phyloP scores from a whole-genome alignment of 1,284 basidiomycete species.

The Leccinum subfulvum region DNA sequence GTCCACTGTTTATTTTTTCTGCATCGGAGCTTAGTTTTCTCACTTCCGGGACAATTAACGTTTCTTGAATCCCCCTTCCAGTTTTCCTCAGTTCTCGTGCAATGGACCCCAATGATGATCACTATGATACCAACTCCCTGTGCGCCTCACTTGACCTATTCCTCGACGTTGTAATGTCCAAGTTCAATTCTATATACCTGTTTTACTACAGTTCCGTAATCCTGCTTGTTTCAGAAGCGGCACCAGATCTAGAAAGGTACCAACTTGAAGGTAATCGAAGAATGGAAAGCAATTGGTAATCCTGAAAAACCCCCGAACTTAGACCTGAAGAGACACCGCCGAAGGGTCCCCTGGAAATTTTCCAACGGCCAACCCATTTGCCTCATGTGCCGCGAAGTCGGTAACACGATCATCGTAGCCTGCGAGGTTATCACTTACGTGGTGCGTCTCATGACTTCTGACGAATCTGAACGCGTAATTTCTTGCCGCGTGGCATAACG shows the following conservation, averaged over 20 bases:
- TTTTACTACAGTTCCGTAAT: conserved; percentile 4
- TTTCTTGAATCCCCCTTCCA: conserved; percentile 7
- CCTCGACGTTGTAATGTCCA: conserved; percentile 24
- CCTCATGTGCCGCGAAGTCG: conserved; percentile 18
- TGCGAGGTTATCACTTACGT: conserved; percentile 31
- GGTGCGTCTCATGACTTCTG: conserved; percentile 17
- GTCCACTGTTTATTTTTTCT: conserved; percentile 4
- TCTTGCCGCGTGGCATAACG: conserved; percentile 8
- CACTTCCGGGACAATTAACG: conserved; percentile 15
- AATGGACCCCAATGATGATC: conserved; percentile 22
- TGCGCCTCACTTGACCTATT: conserved; percentile 6
- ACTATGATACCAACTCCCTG: conserved; percentile 13
- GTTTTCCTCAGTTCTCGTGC: conserved; percentile 18
- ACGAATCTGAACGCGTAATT: conserved; percentile 16
- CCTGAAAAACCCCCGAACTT: conserved; percentile 17
- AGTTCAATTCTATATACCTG: conserved; percentile 15
- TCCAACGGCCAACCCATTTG: conserved; percentile 7
- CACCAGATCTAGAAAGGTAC: conserved; percentile 9
- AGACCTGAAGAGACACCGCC: conserved; percentile 28
- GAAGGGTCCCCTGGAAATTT: conserved; percentile 19
- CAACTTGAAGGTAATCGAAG: conserved; percentile 21
- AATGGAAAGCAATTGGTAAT: conserved; percentile 22
- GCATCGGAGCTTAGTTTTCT: conserved; percentile 8
- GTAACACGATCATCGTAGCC: conserved; percentile 22
- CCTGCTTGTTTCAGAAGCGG: conserved; percentile 18